Evolutionary conservation across 2,329 filamentous ascomycete species (phyloP).

Genomic region (Plenodomus tracheiphilus): DNA sequence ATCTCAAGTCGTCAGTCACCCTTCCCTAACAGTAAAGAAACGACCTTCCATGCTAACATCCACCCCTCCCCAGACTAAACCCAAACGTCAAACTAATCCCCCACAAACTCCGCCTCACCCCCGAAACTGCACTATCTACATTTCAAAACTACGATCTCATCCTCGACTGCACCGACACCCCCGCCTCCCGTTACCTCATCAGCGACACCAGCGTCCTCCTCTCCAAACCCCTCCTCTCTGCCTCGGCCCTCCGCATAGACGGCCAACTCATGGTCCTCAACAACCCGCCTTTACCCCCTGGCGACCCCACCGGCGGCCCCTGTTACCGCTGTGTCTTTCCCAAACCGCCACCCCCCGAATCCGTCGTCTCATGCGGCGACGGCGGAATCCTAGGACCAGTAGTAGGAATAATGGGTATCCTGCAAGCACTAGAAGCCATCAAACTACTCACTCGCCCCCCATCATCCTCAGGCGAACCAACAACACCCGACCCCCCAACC

Average conservation of each 20-base stretch:
- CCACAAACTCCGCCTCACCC: conserved; percentile 66
- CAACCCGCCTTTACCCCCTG: conserved; percentile 67
- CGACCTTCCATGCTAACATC: conserved; percentile 9
- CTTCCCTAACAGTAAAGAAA: not conserved
- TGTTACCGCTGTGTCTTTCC: conserved; percentile 96
- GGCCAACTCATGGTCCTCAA: conserved; percentile 91
- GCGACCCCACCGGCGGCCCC: conserved; percentile 66
- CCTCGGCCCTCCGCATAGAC: conserved; percentile 84
- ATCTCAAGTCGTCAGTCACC: conserved; percentile 48
- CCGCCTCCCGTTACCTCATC: conserved; percentile 87
- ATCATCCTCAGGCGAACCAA: conserved; percentile 13
- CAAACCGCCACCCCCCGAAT: conserved; percentile 79
- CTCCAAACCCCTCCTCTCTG: conserved; percentile 79
- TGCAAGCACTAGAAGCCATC: conserved; percentile 88
- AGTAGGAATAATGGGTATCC: conserved; percentile 87
- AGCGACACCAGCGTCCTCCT: conserved; percentile 86
- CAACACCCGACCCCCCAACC: conserved; percentile 38
- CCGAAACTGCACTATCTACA: conserved; percentile 68
- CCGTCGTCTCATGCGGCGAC: conserved; percentile 84
- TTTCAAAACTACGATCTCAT: conserved; percentile 77
- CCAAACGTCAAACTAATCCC: conserved; percentile 67
- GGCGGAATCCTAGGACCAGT: conserved; percentile 91
- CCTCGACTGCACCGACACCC: conserved; percentile 94
- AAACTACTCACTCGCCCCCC: conserved; percentile 67
- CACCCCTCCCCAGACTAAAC: conserved; percentile 67